These are phyloP conservation scores for Fusarium poae DNA, from an alignment of 2,329 filamentous ascomycete genomes.

Conservation along the genomic window DNA sequence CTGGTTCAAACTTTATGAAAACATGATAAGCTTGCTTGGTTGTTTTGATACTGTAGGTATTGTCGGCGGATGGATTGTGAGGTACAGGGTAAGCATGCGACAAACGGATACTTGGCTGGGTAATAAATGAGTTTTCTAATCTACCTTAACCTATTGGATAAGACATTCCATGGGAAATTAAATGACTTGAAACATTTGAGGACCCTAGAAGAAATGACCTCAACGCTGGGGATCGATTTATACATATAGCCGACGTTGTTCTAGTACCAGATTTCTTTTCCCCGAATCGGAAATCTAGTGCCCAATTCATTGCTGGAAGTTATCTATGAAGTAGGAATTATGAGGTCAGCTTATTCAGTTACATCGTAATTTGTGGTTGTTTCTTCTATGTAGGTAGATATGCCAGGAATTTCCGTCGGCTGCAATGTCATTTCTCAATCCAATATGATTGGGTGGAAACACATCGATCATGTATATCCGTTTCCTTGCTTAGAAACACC, in stretches of 20 bases:
- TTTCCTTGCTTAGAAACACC: conserved; percentile 1
- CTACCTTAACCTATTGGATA: not conserved
- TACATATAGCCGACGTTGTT: not conserved
- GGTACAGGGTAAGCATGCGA: not conserved
- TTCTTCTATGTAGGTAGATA: not conserved
- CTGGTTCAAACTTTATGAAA: not conserved
- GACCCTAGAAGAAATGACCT: not conserved
- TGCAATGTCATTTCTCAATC: not conserved
- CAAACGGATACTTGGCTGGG: not conserved
- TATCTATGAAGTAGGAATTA: not conserved
- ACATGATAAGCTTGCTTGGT: not conserved
- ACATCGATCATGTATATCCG: not conserved
- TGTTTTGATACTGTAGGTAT: not conserved
- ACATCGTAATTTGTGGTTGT: not conserved
- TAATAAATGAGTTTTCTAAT: not conserved
- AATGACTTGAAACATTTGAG: not conserved
- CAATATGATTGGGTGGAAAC: not conserved
- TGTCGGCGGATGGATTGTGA: not conserved
- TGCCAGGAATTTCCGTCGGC: not conserved
- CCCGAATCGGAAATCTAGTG: not conserved
- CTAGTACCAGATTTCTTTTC: not conserved
- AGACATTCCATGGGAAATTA: no score
- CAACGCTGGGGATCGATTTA: not conserved
- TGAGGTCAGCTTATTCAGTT: not conserved
- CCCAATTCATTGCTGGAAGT: not conserved